Evolutionary conservation across 768 basidiomycete species (phyloP).

Genomic region (Holtermanniella nyarrowii): DNA sequence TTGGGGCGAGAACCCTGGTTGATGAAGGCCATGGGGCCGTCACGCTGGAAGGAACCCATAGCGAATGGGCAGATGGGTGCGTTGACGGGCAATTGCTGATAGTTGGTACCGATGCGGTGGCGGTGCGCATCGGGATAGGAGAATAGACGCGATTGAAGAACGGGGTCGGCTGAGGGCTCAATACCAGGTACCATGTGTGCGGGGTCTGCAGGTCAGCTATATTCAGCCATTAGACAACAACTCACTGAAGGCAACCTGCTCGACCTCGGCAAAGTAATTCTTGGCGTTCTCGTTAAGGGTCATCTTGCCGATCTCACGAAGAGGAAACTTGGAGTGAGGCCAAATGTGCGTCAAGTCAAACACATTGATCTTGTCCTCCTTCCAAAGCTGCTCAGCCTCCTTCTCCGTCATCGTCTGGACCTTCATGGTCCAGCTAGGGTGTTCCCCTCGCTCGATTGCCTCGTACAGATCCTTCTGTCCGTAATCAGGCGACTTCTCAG

Average conservation of each 20-base stretch:
- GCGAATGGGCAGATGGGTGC: slow-evolving; percentile 55
- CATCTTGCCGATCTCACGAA: slow-evolving; percentile 42
- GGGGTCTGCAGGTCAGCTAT: slow-evolving; percentile 43
- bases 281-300: slow-evolving; percentile 43
- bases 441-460: slow-evolving; percentile 43
- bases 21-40: slow-evolving; percentile 57
- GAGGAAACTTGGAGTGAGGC: slow-evolving; percentile 42
- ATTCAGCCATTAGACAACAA: neutral
- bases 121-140: slow-evolving; percentile 53
- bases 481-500: slow-evolving; percentile 43
- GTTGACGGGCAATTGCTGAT: slow-evolving; percentile 75
- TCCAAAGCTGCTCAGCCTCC: slow-evolving; percentile 72
- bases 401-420: slow-evolving; percentile 82
- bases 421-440: slow-evolving; percentile 35
- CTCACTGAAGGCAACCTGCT: slow-evolving; percentile 19
- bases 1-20: slow-evolving; percentile 79
- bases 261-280: slow-evolving; percentile 43
- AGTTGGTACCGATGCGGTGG: slow-evolving; percentile 44
- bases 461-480: slow-evolving; percentile 43
- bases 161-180: slow-evolving; percentile 82
- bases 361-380: slow-evolving; percentile 53
- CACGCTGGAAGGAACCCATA: slow-evolving; percentile 80
- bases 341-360: slow-evolving; percentile 38
- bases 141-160: slow-evolving; percentile 88
- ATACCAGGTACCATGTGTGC: slow-evolving; percentile 79